Evolutionary conservation across 2,329 filamentous ascomycete genomes (phyloP).

Genomic region (Cordyceps javanica): DNA sequence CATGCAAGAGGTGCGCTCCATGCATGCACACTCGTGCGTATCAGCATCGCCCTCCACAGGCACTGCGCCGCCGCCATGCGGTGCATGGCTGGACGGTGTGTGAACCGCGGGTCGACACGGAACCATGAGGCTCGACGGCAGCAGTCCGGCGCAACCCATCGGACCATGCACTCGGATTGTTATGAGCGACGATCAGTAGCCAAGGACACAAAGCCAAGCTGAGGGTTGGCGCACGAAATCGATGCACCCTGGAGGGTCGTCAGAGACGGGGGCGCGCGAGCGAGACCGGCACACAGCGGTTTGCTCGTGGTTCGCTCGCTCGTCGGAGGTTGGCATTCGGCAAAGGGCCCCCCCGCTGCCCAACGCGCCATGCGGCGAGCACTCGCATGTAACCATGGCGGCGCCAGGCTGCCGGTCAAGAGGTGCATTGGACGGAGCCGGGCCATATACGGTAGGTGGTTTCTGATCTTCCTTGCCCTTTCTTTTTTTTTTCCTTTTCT

Average conservation of each 20-base stretch:
- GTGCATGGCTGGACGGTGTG: background rate
- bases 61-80: background rate
- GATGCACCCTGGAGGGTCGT: background rate
- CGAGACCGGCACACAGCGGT: too few relatives aligned
- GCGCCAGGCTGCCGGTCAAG: background rate
- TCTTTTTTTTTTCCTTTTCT: too few relatives aligned
- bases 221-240: background rate
- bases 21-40: background rate
- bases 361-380: conserved; percentile 8
- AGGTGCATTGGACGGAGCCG: background rate
- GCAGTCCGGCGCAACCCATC: too few relatives aligned
- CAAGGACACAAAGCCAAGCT: background rate
- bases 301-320: background rate
- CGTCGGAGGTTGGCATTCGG: conserved; percentile 5
- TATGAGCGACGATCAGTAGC: background rate
- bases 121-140: background rate
- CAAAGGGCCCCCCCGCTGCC: background rate
- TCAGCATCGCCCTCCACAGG: background rate
- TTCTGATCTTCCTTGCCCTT: too few relatives aligned
- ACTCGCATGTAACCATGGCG: conserved; percentile 7
- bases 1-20: background rate
- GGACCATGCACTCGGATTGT: background rate
- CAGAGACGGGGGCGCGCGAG: background rate
- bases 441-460: background rate
- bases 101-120: background rate